Evolutionary conservation across 768 basidiomycete genomes (phyloP).

Genomic region (Naganishia friedmannii): DNA sequence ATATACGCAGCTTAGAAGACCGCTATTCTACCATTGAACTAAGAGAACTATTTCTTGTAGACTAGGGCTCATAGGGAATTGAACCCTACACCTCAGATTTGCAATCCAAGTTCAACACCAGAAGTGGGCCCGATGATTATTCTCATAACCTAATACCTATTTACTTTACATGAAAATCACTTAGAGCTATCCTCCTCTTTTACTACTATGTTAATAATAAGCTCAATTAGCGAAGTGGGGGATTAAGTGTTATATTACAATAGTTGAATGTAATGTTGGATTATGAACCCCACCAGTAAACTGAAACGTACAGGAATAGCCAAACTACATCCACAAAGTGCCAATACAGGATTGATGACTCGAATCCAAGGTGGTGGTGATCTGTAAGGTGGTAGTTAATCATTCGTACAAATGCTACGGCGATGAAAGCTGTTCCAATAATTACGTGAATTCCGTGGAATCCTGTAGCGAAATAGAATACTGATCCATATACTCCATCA

Average conservation of each 20-base stretch:
- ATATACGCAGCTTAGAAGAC: constrained; percentile 18
- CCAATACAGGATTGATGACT: constrained; percentile 35
- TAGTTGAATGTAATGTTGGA: neutral
- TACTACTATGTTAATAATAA: too few relatives aligned
- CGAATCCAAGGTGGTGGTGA: constrained; percentile 35
- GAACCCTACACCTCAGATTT: constrained; percentile 20
- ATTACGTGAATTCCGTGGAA: constrained; percentile 39
- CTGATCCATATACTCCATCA: constrained; percentile 33
- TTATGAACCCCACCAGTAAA: constrained; percentile 19
- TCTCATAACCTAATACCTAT: too few relatives aligned
- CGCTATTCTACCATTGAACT: too few relatives aligned
- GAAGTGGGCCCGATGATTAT: constrained; percentile 14
- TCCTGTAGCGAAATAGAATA: constrained; percentile 36
- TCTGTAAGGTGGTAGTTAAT: constrained; percentile 37
- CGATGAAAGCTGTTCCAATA: constrained; percentile 36
- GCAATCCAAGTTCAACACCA: constrained; percentile 22
- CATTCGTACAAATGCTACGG: constrained; percentile 36
- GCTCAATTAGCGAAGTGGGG: too few relatives aligned
- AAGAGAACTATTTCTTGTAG: constrained; percentile 1
- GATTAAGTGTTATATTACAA: neutral
- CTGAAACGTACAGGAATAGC: constrained; percentile 17
- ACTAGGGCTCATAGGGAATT: constrained; percentile 15
- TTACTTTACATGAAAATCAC: too few relatives aligned
- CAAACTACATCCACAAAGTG: constrained; percentile 19
- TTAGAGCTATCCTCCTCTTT: too few relatives aligned